A percentile compares a stretch with the other conserved stretches of the same genome.
These are phyloP conservation scores for Claviceps maximensis DNA, from an alignment of 2,329 filamentous ascomycete species.

Conservation along the genomic window DNA sequence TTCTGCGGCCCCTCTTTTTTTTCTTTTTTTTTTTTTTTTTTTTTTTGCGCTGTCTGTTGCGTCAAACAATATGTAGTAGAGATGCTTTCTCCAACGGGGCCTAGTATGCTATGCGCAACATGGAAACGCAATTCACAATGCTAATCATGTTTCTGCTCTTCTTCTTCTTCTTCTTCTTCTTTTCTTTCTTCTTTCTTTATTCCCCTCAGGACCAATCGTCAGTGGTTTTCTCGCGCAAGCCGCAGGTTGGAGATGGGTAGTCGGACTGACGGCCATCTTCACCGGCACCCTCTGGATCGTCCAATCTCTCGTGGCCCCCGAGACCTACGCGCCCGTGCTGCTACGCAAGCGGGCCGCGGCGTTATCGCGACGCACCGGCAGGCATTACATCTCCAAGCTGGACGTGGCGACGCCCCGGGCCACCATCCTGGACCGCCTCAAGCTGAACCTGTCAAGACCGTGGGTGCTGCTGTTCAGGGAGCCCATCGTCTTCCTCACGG, in stretches of 20 bases:
- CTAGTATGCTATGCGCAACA: too few relatives aligned
- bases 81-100: too few relatives aligned
- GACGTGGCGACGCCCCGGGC: constrained; percentile 30
- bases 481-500: constrained; percentile 51
- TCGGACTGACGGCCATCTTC: constrained; percentile 49
- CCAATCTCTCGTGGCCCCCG: constrained; percentile 37
- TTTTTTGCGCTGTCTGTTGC: too few relatives aligned
- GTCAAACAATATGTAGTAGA: too few relatives aligned
- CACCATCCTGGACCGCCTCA: constrained; percentile 35
- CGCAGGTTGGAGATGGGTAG: constrained; percentile 51
- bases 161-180: too few relatives aligned
- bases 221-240: constrained; percentile 49
- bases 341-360: constrained; percentile 37
- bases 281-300: constrained; percentile 44
- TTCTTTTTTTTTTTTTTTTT: too few relatives aligned
- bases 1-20: too few relatives aligned
- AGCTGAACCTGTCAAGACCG: constrained; percentile 44
- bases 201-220: constrained; percentile 37
- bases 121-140: neutral
- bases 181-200: too few relatives aligned
- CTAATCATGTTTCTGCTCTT: neutral
- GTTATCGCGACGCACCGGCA: constrained; percentile 38
- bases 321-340: constrained; percentile 47
- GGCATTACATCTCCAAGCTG: constrained; percentile 38
- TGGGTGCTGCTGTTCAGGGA: constrained; percentile 53